phyloP scores from a whole-genome alignment of 208 protist genomes.

The Trypanosoma theileri region DNA sequence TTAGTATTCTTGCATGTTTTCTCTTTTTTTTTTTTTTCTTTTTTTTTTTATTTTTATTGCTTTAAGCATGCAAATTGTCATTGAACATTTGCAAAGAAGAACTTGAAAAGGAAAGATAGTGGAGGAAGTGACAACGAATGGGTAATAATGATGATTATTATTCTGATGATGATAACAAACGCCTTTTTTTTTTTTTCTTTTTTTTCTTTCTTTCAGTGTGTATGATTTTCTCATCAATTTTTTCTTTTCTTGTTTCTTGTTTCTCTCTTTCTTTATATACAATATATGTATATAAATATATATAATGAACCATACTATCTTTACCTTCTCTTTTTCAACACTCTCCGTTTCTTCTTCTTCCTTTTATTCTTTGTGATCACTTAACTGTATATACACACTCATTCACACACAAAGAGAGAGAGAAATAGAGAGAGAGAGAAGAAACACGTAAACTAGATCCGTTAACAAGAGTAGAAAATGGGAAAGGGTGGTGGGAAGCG shows the following conservation, averaged over 20 bases:
- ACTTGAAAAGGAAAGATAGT: not conserved
- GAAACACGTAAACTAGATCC: not conserved
- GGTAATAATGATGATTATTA: too few species aligned
- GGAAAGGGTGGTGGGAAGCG: slow-evolving; percentile 19
- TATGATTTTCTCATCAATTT: not conserved
- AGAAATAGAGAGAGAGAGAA: slow-evolving; percentile 1
- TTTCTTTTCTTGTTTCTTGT: not conserved
- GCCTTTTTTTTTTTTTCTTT: not conserved
- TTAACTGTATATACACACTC: not conserved
- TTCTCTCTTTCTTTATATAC: not conserved
- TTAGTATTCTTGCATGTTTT: too few species aligned
- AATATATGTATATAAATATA: slow-evolving; percentile 20
- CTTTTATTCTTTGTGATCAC: not conserved
- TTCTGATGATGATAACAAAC: too few species aligned
- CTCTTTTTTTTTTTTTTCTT: too few species aligned
- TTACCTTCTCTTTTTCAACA: slow-evolving; percentile 4
- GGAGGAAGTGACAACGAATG: too few species aligned
- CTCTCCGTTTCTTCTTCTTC: not conserved
- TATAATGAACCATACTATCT: slow-evolving; percentile 8
- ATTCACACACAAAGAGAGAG: not conserved
- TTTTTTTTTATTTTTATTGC: too few species aligned
- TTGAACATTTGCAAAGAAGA: not conserved
- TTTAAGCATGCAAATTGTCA: not conserved
- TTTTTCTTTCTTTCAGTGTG: not conserved
- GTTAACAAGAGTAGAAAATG: slow-evolving; percentile 2